phyloP scores from a whole-genome alignment of 257 asterid genomes.

The Capsicum rhomboideum region DNA sequence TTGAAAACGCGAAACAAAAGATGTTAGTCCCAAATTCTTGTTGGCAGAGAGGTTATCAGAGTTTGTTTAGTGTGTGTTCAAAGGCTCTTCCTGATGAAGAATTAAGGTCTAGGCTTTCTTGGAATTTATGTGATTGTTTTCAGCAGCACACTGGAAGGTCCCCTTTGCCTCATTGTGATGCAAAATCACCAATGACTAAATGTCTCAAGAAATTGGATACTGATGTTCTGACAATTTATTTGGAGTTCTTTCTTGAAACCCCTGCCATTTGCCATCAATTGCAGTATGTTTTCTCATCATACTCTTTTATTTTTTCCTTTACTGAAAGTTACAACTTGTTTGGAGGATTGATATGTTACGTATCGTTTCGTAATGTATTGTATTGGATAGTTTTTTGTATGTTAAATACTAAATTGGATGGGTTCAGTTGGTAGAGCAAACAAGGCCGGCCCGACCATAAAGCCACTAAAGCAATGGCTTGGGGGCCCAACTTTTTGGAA shows the following conservation, averaged over 20 bases:
- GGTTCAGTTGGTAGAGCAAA: too few species aligned
- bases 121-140: conserved; percentile 85
- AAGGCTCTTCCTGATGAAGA: conserved; percentile 62
- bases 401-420: too few species aligned
- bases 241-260: conserved; percentile 62
- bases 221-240: conserved; percentile 37
- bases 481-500: too few species aligned
- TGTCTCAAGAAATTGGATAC: conserved; percentile 45
- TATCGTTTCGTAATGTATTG: background rate
- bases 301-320: background rate
- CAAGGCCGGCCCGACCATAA: too few species aligned
- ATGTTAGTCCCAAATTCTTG: conserved; percentile 48
- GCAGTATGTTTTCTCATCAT: conserved; percentile 36
- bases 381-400: background rate
- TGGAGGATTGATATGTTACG: background rate
- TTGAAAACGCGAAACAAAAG: conserved; percentile 45
- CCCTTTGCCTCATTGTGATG: conserved; percentile 50
- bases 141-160: conserved; percentile 58
- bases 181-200: conserved; percentile 25
- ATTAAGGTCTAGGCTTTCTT: conserved; percentile 58
- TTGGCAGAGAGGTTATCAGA: conserved; percentile 55
- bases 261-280: conserved; percentile 78
- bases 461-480: too few species aligned
- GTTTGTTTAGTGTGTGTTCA: conserved; percentile 48
- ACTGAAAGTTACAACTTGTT: background rate